These are phyloP conservation scores for Exophiala mesophila DNA, from an alignment of 2,329 filamentous ascomycete genomes.

Conservation along the genomic window DNA sequence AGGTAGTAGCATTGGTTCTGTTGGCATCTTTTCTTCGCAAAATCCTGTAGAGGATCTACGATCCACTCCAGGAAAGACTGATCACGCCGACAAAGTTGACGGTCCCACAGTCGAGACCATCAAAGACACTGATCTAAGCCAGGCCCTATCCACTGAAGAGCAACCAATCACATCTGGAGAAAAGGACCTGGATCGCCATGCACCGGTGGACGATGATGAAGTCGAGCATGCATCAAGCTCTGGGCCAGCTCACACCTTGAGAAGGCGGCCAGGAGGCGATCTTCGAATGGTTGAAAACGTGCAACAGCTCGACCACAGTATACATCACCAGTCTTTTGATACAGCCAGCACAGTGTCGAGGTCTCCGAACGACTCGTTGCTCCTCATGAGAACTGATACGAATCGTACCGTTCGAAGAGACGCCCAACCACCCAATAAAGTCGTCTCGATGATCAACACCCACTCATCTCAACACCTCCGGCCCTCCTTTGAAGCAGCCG, in stretches of 20 bases:
- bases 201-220: not conserved
- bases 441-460: constrained; percentile 43
- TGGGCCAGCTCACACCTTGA: constrained; percentile 50
- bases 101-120: not conserved
- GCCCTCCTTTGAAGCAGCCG: constrained; percentile 80
- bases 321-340: constrained; percentile 34
- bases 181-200: not conserved
- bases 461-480: constrained; percentile 54
- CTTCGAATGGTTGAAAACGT: constrained; percentile 64
- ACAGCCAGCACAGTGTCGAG: constrained; percentile 34
- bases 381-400: constrained; percentile 26
- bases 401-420: constrained; percentile 21
- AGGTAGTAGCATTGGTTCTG: constrained; percentile 6
- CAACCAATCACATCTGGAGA: not conserved
- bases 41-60: not conserved
- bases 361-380: constrained; percentile 25
- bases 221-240: not conserved
- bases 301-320: constrained; percentile 52
- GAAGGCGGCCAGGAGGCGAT: constrained; percentile 70
- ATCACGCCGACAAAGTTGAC: not conserved
- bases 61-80: not conserved
- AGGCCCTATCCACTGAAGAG: not conserved
- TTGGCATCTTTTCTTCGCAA: constrained; percentile 1
- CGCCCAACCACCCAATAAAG: constrained; percentile 29
- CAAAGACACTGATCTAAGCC: not conserved